Percentiles rank a stretch among this genome's conserved stretches.
Evolutionary conservation across 73 alveolate genomes (phyloP).

Genomic region (Symbiodinium natans): DNA sequence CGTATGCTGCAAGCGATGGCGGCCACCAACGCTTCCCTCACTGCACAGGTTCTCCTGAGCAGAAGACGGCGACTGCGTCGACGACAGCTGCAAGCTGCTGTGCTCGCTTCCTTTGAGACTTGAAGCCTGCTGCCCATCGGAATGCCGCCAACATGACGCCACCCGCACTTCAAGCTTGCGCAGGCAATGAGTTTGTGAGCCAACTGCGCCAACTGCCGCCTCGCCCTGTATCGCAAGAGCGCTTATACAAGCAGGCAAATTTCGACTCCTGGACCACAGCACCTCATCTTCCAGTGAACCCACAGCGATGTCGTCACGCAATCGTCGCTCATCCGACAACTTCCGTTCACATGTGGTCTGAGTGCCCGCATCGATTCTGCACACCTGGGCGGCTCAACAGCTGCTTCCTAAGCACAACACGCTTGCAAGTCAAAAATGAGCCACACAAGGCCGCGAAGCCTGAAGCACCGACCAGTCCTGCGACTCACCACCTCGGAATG

Average conservation of each 20-base stretch:
- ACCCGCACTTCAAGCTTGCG: constrained; percentile 71
- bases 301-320: constrained; percentile 13
- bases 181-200: background rate
- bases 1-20: background rate
- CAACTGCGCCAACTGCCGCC: background rate
- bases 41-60: background rate
- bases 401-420: background rate
- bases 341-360: background rate
- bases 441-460: background rate
- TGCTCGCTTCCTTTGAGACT: constrained; percentile 39
- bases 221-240: constrained; percentile 47
- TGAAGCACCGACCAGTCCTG: background rate
- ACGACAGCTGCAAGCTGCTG: constrained; percentile 72
- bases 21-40: background rate
- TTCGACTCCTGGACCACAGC: background rate
- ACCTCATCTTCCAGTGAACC: constrained; percentile 9
- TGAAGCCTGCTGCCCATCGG: background rate
- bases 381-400: background rate
- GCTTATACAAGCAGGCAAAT: constrained; percentile 24
- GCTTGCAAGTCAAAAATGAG: background rate
- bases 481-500: background rate
- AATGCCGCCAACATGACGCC: constrained; percentile 62
- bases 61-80: constrained; percentile 72
- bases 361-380: constrained; percentile 45
- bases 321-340: background rate